phyloP scores from a whole-genome alignment of 768 basidiomycete species.

The Suillus americanus region DNA sequence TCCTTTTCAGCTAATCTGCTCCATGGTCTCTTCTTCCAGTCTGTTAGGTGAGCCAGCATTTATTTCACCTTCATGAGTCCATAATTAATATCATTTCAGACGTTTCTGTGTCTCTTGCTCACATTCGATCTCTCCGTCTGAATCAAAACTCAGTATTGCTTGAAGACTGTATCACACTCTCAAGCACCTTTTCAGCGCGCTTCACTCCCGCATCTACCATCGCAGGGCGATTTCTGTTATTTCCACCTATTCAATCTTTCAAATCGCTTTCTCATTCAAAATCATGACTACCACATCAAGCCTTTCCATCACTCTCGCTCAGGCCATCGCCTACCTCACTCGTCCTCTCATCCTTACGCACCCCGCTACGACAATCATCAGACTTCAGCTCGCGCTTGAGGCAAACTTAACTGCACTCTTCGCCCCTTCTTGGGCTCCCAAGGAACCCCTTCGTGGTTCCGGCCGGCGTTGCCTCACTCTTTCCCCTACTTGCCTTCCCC shows the following conservation, averaged over 20 bases:
- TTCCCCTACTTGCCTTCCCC: conserved; percentile 67
- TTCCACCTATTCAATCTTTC: conserved; percentile 11
- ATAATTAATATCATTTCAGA: conserved; percentile 6
- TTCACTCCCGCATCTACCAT: conserved; percentile 24
- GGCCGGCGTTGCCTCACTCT: conserved; percentile 75
- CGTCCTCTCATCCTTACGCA: conserved; percentile 58
- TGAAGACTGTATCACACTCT: conserved; percentile 22
- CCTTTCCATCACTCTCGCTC: conserved; percentile 68
- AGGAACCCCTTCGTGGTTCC: conserved; percentile 66
- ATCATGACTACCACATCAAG: conserved; percentile 39
- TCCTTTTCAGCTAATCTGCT: conserved; percentile 14
- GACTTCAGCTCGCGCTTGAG: conserved; percentile 71
- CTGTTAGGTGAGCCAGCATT: conserved; percentile 23
- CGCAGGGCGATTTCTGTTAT: conserved; percentile 32
- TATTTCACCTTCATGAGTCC: background rate
- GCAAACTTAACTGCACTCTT: conserved; percentile 71
- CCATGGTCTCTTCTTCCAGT: conserved; percentile 15
- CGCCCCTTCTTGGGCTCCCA: conserved; percentile 62
- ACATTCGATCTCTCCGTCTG: conserved; percentile 24
- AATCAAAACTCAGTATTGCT: conserved; percentile 23
- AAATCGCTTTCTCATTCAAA: background rate
- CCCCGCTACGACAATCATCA: conserved; percentile 60
- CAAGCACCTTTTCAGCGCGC: conserved; percentile 26
- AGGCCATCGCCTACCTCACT: conserved; percentile 74
- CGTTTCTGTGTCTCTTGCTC: conserved; percentile 12